These are phyloP conservation scores for Paraglomus occultum DNA, from an alignment of 192 early-diverging fungal genomes.

Conservation along the genomic window DNA sequence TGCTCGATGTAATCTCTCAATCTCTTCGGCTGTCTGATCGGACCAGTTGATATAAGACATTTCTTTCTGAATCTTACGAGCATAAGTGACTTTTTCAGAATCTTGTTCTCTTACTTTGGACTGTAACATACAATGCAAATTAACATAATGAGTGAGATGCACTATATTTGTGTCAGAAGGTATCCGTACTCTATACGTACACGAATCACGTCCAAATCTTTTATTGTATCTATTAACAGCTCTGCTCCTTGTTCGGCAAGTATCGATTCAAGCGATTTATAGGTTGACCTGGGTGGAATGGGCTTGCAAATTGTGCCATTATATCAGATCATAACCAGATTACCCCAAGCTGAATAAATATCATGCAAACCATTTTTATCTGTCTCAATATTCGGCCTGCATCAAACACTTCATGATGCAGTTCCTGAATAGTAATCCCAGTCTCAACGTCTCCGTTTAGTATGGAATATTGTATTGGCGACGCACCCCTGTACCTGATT, in stretches of 20 bases:
- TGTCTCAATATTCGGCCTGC: slow-evolving; percentile 82
- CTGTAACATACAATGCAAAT: slow-evolving; percentile 37
- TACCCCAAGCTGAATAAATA: slow-evolving; percentile 31
- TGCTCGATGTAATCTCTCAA: slow-evolving; percentile 68
- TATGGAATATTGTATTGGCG: slow-evolving; percentile 86
- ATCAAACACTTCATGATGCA: slow-evolving; percentile 78
- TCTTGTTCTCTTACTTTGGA: slow-evolving; percentile 62
- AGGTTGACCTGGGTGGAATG: slow-evolving; percentile 37
- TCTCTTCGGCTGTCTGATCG: slow-evolving; percentile 54
- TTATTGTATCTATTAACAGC: slow-evolving; percentile 59
- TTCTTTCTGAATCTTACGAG: slow-evolving; percentile 64
- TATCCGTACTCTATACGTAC: slow-evolving; percentile 34
- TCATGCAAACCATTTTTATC: slow-evolving; percentile 46
- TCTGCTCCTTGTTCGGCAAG: slow-evolving; percentile 59
- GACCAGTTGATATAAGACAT: slow-evolving; percentile 61
- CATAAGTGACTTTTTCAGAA: slow-evolving; percentile 56
- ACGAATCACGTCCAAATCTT: slow-evolving; percentile 57
- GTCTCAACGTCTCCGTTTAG: slow-evolving; percentile 69
- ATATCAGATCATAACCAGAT: not conserved
- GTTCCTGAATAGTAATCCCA: slow-evolving; percentile 85
- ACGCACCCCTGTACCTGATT: slow-evolving; percentile 75
- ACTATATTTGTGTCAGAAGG: not conserved
- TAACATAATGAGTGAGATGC: not conserved
- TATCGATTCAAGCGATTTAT: slow-evolving; percentile 34
- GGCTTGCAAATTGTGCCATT: slow-evolving; percentile 19